phyloP scores from a whole-genome alignment of 805 yeast genomes.

The Diddensiella transvaalensis region DNA sequence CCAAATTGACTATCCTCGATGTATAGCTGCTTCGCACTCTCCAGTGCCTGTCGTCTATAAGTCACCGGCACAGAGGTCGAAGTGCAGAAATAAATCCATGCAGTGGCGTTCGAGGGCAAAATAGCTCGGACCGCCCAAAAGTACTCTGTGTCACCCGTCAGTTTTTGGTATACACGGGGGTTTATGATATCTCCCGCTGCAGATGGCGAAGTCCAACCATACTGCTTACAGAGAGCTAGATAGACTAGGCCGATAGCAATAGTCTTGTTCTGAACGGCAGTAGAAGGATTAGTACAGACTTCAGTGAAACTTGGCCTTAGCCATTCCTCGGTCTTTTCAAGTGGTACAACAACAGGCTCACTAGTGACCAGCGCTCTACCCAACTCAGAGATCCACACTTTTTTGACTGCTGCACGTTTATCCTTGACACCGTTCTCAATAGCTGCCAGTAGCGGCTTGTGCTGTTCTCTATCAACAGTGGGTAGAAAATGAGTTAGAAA shows the following conservation, averaged over 20 bases:
- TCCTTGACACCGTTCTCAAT: constrained; percentile 62
- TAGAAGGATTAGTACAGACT: constrained; percentile 49
- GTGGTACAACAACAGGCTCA: background rate
- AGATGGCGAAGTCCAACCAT: background rate
- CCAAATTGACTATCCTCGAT: background rate
- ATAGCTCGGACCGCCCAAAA: constrained; percentile 7
- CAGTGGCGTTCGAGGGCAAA: background rate
- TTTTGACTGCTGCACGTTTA: constrained; percentile 57
- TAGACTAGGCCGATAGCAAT: constrained; percentile 51
- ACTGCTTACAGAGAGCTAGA: background rate
- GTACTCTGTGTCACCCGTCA: constrained; percentile 16
- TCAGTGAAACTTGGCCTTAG: constrained; percentile 39
- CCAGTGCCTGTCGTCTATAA: background rate
- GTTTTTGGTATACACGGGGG: constrained; percentile 15
- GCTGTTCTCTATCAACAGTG: constrained; percentile 30
- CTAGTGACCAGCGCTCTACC: background rate
- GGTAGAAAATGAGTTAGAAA: constrained; percentile 47
- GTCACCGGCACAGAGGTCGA: background rate
- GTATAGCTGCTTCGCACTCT: background rate
- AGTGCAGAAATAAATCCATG: background rate
- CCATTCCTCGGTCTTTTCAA: background rate
- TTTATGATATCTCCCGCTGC: background rate
- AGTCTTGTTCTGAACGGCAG: constrained; percentile 49
- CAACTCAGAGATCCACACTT: constrained; percentile 57
- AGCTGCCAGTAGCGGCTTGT: too few relatives aligned